Evolutionary conservation across 2,329 filamentous ascomycete genomes (phyloP), one percentile per base, ranked within the genome.

Genomic region (Colletotrichum spinosum): DNA sequence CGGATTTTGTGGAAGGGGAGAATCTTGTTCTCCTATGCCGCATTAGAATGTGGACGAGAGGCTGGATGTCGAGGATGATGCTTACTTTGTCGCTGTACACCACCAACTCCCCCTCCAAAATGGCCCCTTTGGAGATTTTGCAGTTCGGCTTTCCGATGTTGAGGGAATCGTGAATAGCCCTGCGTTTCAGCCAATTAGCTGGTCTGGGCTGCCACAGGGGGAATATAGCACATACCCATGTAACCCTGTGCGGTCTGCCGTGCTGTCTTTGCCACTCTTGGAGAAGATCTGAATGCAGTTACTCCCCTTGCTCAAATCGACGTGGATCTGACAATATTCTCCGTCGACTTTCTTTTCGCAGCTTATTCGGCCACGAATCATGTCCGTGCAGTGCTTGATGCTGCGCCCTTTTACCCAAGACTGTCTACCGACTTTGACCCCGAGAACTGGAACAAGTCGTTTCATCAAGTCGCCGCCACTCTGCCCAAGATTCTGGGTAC

Each of bases 191-290:
- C 74, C 25, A 75, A 69, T 60, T 5, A 25, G 25, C 25, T 25
- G 4, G 57, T 12, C 9, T 13, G 17, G 1, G 51, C 25, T 44
- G 33, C 57, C 37, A 35, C 4, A 9, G 8, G 38, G n/a, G n/a
- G 15, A 38, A 11, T 17, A 4, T 8, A 17, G 8, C 17, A 71
- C 80, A 70, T 73, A 86, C 84, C 73, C 73, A 68, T 92, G 88
- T 25, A 97, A 76, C 1, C 80, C 81, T 10, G 76, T 70, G 39
- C 91, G 86, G 74, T 97, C 94, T 55, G 79, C 73, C 0, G 93
- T 97, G 49, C 93, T 95, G 69, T 97, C 92, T 74, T 96, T 97
- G 63, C 94, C 93, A 71, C 93, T 96, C 74, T 97, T 97, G 9
- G 93, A 97, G 74, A 96, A 97, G 37, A 97, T 95, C 68, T 91